These are phyloP conservation scores for Colletotrichum sp. DNA, from an alignment of 2,329 filamentous ascomycete genomes.

Conservation along the genomic window DNA sequence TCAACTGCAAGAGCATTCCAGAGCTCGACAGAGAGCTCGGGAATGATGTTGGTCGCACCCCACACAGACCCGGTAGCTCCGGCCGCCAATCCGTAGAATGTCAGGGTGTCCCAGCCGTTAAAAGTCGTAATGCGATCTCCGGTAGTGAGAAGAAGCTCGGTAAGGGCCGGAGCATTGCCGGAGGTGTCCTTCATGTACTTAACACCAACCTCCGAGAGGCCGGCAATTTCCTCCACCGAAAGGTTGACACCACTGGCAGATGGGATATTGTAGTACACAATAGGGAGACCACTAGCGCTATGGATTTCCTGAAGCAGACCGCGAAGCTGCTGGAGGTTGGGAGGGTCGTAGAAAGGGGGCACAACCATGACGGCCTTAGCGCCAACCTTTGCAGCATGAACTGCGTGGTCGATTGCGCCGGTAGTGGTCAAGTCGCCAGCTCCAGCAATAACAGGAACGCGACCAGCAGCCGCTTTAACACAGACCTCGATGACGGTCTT, in stretches of 20 bases:
- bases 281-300: conserved; percentile 42
- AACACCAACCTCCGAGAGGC: conserved; percentile 48
- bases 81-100: conserved; percentile 56
- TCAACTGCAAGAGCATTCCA: conserved; percentile 50
- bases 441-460: conserved; percentile 47
- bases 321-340: conserved; percentile 42
- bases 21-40: conserved; percentile 51
- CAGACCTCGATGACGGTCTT: conserved; percentile 45
- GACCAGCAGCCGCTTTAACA: conserved; percentile 40
- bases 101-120: conserved; percentile 59
- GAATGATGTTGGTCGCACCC: conserved; percentile 56
- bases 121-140: conserved; percentile 47
- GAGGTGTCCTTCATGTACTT: conserved; percentile 58
- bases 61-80: conserved; percentile 55
- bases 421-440: conserved; percentile 47
- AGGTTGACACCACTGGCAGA: conserved; percentile 48
- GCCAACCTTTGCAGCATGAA: conserved; percentile 41
- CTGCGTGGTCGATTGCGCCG: conserved; percentile 44
- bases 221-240: conserved; percentile 45
- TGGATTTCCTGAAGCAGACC: conserved; percentile 46
- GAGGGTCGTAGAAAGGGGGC: conserved; percentile 53
- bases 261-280: conserved; percentile 58
- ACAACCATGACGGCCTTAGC: conserved; percentile 53
- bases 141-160: conserved; percentile 50
- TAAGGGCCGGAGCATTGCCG: conserved; percentile 53